Conservation (phyloP, 78 protist genomes). For the Emiliania huxleyi region DNA sequence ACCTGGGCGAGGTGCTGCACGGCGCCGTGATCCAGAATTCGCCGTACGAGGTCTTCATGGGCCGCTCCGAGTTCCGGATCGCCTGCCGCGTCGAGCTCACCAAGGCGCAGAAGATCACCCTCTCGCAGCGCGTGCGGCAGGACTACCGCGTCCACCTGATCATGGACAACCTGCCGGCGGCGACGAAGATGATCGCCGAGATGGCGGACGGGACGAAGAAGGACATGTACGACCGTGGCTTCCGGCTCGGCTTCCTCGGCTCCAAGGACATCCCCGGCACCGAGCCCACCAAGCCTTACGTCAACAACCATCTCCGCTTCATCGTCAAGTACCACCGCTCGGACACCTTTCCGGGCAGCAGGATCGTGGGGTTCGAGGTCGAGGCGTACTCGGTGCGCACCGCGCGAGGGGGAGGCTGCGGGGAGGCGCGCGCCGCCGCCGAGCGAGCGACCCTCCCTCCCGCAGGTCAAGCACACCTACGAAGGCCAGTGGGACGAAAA, state of each 20-base stretch:
- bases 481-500: background rate
- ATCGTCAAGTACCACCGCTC: conserved; percentile 45
- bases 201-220: background rate
- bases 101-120: background rate
- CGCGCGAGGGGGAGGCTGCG: no score
- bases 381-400: conserved; percentile 53
- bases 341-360: background rate
- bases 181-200: conserved; percentile 24
- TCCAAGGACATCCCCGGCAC: conserved; percentile 17
- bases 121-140: background rate
- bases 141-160: conserved; percentile 52
- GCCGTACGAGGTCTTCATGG: conserved; percentile 30
- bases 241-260: conserved; percentile 35
- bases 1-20: conserved; percentile 50
- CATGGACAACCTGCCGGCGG: conserved; percentile 50
- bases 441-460: no score
- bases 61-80: background rate
- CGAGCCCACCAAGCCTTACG: background rate
- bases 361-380: conserved; percentile 81
- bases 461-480: conserved; percentile 42
- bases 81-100: background rate
- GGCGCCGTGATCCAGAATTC: conserved; percentile 45
- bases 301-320: conserved; percentile 60
- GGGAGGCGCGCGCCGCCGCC: no score
- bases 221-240: conserved; percentile 28